Conservation (phyloP, 73 alveolate species). For the Diophrys sp. region DNA sequence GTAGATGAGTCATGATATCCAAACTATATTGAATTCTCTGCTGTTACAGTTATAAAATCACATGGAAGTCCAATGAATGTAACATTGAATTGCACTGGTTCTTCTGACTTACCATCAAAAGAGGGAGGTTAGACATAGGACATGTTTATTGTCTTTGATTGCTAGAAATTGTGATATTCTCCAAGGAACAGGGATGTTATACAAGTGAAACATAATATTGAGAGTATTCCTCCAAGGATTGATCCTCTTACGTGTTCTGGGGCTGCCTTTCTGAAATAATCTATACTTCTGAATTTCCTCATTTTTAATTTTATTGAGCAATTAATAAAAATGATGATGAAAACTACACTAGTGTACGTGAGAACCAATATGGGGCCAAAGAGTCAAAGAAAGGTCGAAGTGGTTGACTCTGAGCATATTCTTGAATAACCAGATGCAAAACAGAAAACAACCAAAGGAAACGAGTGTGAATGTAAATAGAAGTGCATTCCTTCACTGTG, state of each 20-base stretch:
- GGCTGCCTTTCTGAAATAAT: constrained; percentile 35
- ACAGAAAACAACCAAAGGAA: too few species aligned
- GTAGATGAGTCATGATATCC: neutral
- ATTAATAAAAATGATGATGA: neutral
- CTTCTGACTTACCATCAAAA: neutral
- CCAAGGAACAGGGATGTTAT: neutral
- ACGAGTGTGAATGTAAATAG: too few species aligned
- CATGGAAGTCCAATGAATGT: neutral
- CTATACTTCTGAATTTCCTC: constrained; percentile 42
- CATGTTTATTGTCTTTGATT: neutral
- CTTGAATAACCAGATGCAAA: too few species aligned
- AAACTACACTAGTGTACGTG: too few species aligned
- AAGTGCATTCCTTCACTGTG: too few species aligned
- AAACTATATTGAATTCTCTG: neutral
- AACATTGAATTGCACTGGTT: neutral
- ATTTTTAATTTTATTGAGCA: constrained; percentile 5
- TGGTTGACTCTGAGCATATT: too few species aligned
- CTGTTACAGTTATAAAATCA: neutral
- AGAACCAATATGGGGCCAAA: too few species aligned
- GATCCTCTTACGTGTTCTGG: constrained; percentile 42
- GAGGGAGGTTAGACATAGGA: neutral
- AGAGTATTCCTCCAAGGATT: constrained; percentile 33
- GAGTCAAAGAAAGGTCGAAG: too few species aligned
- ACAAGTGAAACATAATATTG: neutral
- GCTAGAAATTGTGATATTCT: neutral